Evolutionary conservation across 2,329 filamentous ascomycete genomes (phyloP), one percentile per base, ranked within the genome.

Genomic region (Fusarium pseudonygamai): DNA sequence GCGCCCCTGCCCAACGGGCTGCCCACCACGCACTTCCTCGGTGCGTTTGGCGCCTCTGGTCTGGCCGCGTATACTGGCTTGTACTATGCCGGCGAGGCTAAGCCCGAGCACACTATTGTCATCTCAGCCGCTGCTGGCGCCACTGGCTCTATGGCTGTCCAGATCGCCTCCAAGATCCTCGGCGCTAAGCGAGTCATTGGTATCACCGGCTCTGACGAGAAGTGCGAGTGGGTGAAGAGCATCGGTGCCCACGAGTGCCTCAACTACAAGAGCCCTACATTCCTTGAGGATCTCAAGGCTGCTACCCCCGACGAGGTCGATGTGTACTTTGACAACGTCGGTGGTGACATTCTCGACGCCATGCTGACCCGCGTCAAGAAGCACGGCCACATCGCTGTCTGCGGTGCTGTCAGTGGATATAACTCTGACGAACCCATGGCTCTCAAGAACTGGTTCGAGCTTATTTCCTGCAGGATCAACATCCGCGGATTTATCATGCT

Each of bases 211-310:
- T 75, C 74, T 3, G 75, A 78, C 18, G 77, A 79, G 64, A 79
- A 79, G 72, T 79, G 78, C 10, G 66, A 72, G 42, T 79, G 78
- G 78, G 77, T 79, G 7, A 68, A 71, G 55, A 69, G 75, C 52
- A 77, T 79, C 1, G 78, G 78, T 6, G 78, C 78, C 1, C 73
- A 79, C 34, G 77, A 75, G 42, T 79, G 77, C 56, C 63, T 79
- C 63, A 77, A 79, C 75, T 79, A 79, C 67, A 79, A 79, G 71
- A 79, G 77, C 62, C 77, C 77, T 42, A 79, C 73, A 30, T 79
- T 79, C 56, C 36, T 67, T 4, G 70, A 78, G 64, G 78, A 79
- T 2, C 72, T 79, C 46, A 78, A 77, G 64, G 68, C 64, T 6
- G 78, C 58, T 36, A 79, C 78, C 1, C 77, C 77, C 2, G 64